phyloP scores from a whole-genome alignment of 1,139 yeast species.

The Yamadazyma dushanensis region DNA sequence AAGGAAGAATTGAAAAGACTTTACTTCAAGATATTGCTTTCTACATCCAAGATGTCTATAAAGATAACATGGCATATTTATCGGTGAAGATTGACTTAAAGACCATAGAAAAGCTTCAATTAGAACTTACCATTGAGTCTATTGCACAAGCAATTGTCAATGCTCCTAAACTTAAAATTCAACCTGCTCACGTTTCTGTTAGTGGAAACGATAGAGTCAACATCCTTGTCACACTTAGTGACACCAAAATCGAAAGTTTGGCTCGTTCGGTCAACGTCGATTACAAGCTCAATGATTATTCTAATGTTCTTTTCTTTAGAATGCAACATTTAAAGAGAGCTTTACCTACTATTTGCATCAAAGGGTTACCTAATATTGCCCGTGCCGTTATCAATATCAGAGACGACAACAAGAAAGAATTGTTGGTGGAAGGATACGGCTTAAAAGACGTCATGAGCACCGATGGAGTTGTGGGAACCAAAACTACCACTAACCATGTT shows the following conservation, averaged over 20 bases:
- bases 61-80: conserved; percentile 73
- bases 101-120: conserved; percentile 85
- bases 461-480: conserved; percentile 90
- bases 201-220: conserved; percentile 69
- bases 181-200: conserved; percentile 69
- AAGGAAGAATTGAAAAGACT: conserved; percentile 96
- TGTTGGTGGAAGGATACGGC: conserved; percentile 97
- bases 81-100: conserved; percentile 79
- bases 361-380: conserved; percentile 87
- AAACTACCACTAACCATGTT: conserved; percentile 88
- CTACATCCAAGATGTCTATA: conserved; percentile 92
- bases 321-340: conserved; percentile 88
- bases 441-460: conserved; percentile 95
- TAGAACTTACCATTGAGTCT: conserved; percentile 83
- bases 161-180: conserved; percentile 89
- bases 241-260: conserved; percentile 44
- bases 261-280: conserved; percentile 25
- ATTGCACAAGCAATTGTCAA: conserved; percentile 78
- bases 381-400: conserved; percentile 95
- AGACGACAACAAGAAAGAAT: conserved; percentile 83
- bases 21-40: conserved; percentile 80
- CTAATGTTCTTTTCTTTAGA: conserved; percentile 74
- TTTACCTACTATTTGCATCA: conserved; percentile 83
- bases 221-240: conserved; percentile 66
- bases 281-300: conserved; percentile 31